Percentiles rank a stretch among this genome's conserved stretches.
phyloP scores from a whole-genome alignment of 1,284 basidiomycete species.

The Trichosporon coremiiforme region DNA sequence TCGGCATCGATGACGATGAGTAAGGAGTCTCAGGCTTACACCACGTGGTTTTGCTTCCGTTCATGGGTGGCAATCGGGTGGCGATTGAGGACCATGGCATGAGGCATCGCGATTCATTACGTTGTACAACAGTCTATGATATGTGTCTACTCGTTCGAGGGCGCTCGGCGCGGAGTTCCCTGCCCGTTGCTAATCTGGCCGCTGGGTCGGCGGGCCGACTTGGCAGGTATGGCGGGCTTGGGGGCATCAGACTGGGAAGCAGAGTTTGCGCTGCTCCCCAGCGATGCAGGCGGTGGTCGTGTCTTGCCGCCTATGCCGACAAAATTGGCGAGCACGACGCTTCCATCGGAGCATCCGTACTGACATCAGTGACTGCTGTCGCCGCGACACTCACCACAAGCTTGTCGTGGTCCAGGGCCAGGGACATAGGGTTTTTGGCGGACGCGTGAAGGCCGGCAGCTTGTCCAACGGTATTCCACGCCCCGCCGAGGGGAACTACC shows the following conservation, averaged over 20 bases:
- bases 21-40: background rate
- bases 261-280: slow-evolving; percentile 1
- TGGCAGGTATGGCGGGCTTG: background rate
- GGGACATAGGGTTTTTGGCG: slow-evolving; percentile 47
- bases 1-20: slow-evolving; percentile 14
- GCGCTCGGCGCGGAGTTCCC: background rate
- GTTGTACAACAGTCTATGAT: slow-evolving; percentile 14
- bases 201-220: slow-evolving; percentile 2
- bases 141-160: background rate
- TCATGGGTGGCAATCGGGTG: slow-evolving; percentile 1
- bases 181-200: background rate
- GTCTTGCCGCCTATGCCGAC: slow-evolving; percentile 21
- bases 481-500: slow-evolving; percentile 39
- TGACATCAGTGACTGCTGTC: slow-evolving; percentile 25
- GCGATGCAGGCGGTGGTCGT: background rate
- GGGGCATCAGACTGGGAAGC: background rate
- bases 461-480: slow-evolving; percentile 36
- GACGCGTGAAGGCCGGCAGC: slow-evolving; percentile 35
- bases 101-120: background rate
- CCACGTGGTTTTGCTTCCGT: slow-evolving; percentile 8
- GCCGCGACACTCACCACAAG: slow-evolving; percentile 40
- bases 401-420: slow-evolving; percentile 47
- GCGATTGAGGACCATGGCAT: background rate
- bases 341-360: slow-evolving; percentile 49
- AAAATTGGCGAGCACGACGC: slow-evolving; percentile 43